Percentiles rank a stretch among this genome's conserved stretches.
Evolutionary conservation across 345 rosid genomes (phyloP).

Genomic region (Bruguiera gymnorhiza): DNA sequence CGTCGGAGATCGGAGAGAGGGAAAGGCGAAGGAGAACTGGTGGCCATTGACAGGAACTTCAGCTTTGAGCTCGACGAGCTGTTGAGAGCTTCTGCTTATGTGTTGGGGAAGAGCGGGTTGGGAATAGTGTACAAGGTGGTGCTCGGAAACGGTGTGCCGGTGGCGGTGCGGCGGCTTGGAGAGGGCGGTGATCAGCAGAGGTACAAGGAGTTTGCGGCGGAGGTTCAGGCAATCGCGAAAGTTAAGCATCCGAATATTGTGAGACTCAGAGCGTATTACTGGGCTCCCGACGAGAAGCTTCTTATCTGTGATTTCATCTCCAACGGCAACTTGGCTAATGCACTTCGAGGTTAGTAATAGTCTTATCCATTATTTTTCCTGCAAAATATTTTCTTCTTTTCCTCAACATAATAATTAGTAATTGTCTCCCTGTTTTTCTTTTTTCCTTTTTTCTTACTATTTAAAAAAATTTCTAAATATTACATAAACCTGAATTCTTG

Average conservation of each 20-base stretch:
- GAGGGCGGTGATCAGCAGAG: constrained; percentile 88
- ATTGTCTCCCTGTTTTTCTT: no score
- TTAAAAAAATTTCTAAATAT: no score
- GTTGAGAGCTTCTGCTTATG: constrained; percentile 93
- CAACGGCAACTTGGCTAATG: constrained; percentile 82
- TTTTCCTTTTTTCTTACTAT: no score
- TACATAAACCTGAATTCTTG: no score
- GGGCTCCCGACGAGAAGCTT: constrained; percentile 98
- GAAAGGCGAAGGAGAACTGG: constrained; percentile 72
- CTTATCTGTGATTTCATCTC: constrained; percentile 84
- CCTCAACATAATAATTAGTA: no score
- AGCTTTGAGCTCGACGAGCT: constrained; percentile 88
- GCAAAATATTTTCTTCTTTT: no score
- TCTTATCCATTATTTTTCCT: no score
- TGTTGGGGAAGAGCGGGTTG: constrained; percentile 90
- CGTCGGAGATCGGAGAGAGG: constrained; percentile 37
- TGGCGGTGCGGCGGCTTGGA: constrained; percentile 89
- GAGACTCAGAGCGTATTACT: constrained; percentile 86
- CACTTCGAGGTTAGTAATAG: constrained; percentile 61
- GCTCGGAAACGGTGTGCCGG: constrained; percentile 89
- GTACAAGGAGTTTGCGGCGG: constrained; percentile 82
- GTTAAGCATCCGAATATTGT: constrained; percentile 96
- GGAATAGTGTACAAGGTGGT: constrained; percentile 98
- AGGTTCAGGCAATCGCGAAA: constrained; percentile 84
- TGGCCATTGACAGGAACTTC: constrained; percentile 90